These are phyloP conservation scores for Corchorus olitorius DNA, from an alignment of 345 rosid species.

Conservation along the genomic window DNA sequence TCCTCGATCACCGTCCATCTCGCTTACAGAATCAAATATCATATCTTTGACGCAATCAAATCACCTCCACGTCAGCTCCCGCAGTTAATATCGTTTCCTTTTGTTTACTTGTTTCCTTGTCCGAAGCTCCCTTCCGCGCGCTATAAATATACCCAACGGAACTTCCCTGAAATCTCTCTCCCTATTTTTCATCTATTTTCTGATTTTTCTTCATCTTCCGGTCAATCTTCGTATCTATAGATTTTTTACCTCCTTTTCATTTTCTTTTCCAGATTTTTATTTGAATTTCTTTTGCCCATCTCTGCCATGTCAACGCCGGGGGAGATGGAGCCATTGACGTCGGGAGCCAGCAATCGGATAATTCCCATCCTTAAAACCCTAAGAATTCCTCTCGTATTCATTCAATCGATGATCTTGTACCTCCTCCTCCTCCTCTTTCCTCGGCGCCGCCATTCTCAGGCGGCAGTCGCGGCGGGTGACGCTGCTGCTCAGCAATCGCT, in stretches of 20 bases:
- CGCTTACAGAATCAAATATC: not conserved
- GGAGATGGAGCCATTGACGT: constrained; percentile 86
- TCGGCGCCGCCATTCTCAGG: constrained; percentile 43
- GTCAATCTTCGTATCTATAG: not conserved
- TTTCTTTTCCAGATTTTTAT: not conserved
- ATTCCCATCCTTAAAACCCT: constrained; percentile 68
- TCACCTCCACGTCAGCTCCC: constrained; percentile 1
- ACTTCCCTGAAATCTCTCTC: not conserved
- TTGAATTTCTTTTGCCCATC: not conserved
- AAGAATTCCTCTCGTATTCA: constrained; percentile 44
- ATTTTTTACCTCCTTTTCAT: constrained; percentile 6
- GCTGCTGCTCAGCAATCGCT: constrained; percentile 27
- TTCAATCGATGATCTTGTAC: constrained; percentile 55
- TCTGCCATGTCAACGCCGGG: constrained; percentile 53
- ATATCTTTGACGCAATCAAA: not conserved
- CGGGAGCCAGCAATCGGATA: constrained; percentile 97
- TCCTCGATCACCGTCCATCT: constrained; percentile 9
- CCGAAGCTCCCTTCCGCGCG: not conserved
- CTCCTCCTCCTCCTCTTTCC: constrained; percentile 65
- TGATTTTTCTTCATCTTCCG: not conserved
- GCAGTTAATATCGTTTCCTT: not conserved
- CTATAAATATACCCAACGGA: constrained; percentile 21
- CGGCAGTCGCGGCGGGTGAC: constrained; percentile 26
- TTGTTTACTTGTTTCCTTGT: not conserved
- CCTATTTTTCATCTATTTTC: not conserved